These are phyloP conservation scores for Pichia membranifaciens DNA, from an alignment of 805 yeast species.

Conservation along the genomic window DNA sequence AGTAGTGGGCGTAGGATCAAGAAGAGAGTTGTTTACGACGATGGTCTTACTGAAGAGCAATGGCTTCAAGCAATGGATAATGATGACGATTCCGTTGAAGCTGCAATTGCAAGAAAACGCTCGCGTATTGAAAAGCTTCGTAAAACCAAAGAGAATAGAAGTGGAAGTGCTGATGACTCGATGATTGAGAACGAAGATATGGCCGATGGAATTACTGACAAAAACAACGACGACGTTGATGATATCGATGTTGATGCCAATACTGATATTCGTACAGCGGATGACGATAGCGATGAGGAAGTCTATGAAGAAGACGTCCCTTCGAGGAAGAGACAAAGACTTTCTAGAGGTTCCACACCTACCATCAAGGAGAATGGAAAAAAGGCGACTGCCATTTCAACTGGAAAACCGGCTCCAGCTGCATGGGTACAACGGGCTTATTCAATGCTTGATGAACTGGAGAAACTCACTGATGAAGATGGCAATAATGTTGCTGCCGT, in stretches of 20 bases:
- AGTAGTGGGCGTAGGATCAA: conserved; percentile 61
- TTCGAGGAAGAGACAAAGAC: conserved; percentile 12
- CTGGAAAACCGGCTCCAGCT: conserved; percentile 12
- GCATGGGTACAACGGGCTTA: conserved; percentile 13
- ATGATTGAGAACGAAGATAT: conserved; percentile 17
- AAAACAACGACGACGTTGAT: conserved; percentile 15
- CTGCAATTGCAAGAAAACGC: conserved; percentile 49
- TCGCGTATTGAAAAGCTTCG: conserved; percentile 34
- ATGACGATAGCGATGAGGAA: conserved; percentile 12
- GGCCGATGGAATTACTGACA: conserved; percentile 9
- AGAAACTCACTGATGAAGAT: conserved; percentile 37
- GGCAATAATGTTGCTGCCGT: conserved; percentile 46
- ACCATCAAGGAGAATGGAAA: conserved; percentile 10
- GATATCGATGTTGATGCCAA: conserved; percentile 8
- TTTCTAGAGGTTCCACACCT: conserved; percentile 14
- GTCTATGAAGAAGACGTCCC: conserved; percentile 14
- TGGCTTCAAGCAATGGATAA: conserved; percentile 76
- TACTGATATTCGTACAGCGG: conserved; percentile 21
- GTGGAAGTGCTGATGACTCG: conserved; percentile 14
- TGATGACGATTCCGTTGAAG: conserved; percentile 59
- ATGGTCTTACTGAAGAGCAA: conserved; percentile 68
- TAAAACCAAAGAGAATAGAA: conserved; percentile 16
- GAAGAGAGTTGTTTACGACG: conserved; percentile 56
- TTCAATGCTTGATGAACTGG: conserved; percentile 9
- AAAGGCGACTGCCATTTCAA: neutral